Evolutionary conservation across 768 basidiomycete species (phyloP).

Genomic region (Lentinula raphanica): DNA sequence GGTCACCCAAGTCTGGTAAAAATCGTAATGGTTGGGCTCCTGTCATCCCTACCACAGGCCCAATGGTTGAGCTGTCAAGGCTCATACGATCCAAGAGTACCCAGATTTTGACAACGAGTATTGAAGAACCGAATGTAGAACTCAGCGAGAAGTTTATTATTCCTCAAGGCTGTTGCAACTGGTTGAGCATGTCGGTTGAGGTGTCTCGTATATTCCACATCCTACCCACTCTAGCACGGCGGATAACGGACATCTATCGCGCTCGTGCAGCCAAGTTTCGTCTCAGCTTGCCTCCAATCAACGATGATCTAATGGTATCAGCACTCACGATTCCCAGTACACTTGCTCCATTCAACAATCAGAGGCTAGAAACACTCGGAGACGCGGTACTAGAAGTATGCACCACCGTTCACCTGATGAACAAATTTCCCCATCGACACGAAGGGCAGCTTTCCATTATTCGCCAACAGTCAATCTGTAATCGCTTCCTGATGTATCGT

Average conservation of each 20-base stretch:
- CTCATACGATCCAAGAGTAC: slow-evolving; percentile 38
- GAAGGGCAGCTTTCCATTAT: slow-evolving; percentile 77
- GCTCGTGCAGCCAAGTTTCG: slow-evolving; percentile 43
- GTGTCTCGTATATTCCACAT: slow-evolving; percentile 49
- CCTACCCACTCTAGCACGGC: slow-evolving; percentile 63
- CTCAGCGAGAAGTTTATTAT: slow-evolving; percentile 24
- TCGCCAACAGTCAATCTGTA: slow-evolving; percentile 62
- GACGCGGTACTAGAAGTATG: slow-evolving; percentile 78
- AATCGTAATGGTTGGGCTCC: slow-evolving; percentile 17
- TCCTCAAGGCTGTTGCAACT: slow-evolving; percentile 45
- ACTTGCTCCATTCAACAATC: slow-evolving; percentile 65
- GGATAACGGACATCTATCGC: slow-evolving; percentile 62
- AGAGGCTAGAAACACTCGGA: slow-evolving; percentile 82
- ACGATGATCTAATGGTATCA: slow-evolving; percentile 55
- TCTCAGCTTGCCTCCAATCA: slow-evolving; percentile 59
- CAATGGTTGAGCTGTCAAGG: slow-evolving; percentile 52
- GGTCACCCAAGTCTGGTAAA: slow-evolving; percentile 23
- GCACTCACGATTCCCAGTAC: slow-evolving; percentile 73
- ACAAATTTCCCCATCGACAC: slow-evolving; percentile 69
- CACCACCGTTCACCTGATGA: slow-evolving; percentile 71
- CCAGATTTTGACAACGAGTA: slow-evolving; percentile 28
- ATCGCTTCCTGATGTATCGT: slow-evolving; percentile 61
- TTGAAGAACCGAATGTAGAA: slow-evolving; percentile 19
- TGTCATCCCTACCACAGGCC: slow-evolving; percentile 49
- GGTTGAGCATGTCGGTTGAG: slow-evolving; percentile 47